A percentile compares a stretch with the other conserved stretches of the same genome.
These are phyloP conservation scores for Alloascoidea hylecoeti DNA, from an alignment of 805 yeast species.

Conservation along the genomic window DNA sequence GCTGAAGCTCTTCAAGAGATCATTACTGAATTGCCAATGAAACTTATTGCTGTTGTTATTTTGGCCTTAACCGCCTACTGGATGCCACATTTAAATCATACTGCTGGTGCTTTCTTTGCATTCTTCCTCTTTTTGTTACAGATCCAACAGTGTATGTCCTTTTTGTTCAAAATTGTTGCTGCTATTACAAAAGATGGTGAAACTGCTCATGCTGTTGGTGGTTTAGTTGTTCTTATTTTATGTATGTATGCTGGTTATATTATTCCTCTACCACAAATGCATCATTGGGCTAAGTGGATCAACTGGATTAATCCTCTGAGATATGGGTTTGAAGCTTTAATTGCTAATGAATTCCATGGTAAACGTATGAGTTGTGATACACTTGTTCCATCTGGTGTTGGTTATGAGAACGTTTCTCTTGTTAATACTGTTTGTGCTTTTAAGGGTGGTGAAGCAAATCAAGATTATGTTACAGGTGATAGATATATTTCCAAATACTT, in stretches of 20 bases:
- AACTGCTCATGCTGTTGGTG: constrained; percentile 49
- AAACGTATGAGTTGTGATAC: constrained; percentile 35
- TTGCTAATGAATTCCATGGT: constrained; percentile 52
- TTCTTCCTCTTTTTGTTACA: constrained; percentile 29
- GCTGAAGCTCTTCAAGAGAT: constrained; percentile 57
- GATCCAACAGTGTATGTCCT: constrained; percentile 30
- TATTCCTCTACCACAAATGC: constrained; percentile 46
- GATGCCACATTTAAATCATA: constrained; percentile 32
- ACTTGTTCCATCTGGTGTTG: constrained; percentile 46
- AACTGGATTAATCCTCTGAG: constrained; percentile 42
- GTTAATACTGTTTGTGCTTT: constrained; percentile 39
- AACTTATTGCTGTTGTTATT: constrained; percentile 26
- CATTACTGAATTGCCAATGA: constrained; percentile 49
- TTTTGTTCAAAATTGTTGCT: constrained; percentile 40
- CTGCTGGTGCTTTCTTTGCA: constrained; percentile 40
- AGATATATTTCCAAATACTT: constrained; percentile 33
- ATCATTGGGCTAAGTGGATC: constrained; percentile 63
- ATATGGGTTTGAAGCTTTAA: constrained; percentile 47
- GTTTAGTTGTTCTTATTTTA: constrained; percentile 34
- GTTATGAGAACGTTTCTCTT: constrained; percentile 25
- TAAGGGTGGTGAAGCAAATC: constrained; percentile 44
- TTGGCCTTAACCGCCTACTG: constrained; percentile 42
- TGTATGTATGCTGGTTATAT: constrained; percentile 47
- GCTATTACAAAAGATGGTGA: constrained; percentile 31
- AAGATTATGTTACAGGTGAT: constrained; percentile 39